Evolutionary conservation across 495 filamentous ascomycete species (phyloP).

Genomic region (Tuber indicum): DNA sequence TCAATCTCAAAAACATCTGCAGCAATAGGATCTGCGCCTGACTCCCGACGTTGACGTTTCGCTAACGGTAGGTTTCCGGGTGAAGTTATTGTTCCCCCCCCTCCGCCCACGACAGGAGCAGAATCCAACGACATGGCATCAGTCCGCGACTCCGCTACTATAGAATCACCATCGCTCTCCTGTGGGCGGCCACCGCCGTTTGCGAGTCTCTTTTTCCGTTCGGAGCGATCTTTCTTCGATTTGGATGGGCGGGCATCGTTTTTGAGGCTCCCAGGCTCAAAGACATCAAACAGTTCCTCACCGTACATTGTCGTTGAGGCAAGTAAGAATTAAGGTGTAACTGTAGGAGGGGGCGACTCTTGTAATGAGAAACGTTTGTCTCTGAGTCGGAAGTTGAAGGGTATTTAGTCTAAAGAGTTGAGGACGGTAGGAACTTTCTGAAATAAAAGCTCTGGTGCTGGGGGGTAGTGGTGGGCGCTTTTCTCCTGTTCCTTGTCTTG

Average conservation of each 20-base stretch:
- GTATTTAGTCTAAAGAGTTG: not conserved
- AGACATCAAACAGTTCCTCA: slow-evolving; percentile 72
- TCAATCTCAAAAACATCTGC: slow-evolving; percentile 95
- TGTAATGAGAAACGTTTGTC: not conserved
- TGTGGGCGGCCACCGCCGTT: slow-evolving; percentile 55
- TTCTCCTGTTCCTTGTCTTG: slow-evolving; percentile 1
- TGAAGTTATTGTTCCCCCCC: slow-evolving; percentile 28
- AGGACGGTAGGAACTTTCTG: not conserved
- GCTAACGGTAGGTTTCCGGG: slow-evolving; percentile 35
- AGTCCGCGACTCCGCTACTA: slow-evolving; percentile 38
- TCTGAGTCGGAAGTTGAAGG: not conserved
- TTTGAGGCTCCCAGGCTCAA: slow-evolving; percentile 60
- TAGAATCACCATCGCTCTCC: slow-evolving; percentile 49
- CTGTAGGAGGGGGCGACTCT: not conserved
- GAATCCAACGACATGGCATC: slow-evolving; percentile 52
- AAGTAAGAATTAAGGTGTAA: not conserved
- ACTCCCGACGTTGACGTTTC: slow-evolving; percentile 70
- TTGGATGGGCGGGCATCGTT: slow-evolving; percentile 41
- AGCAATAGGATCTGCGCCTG: slow-evolving; percentile 63
- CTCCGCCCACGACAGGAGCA: slow-evolving; percentile 39
- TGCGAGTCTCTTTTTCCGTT: slow-evolving; percentile 74
- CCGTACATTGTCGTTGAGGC: slow-evolving; percentile 32
- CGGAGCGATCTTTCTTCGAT: slow-evolving; percentile 49
- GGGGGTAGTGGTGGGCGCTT: slow-evolving; percentile 1
- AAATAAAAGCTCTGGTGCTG: not conserved